Evolutionary conservation across 768 basidiomycete genomes (phyloP), one percentile per base, ranked within the genome.

Genomic region (Macrolepiota albuminosa): DNA sequence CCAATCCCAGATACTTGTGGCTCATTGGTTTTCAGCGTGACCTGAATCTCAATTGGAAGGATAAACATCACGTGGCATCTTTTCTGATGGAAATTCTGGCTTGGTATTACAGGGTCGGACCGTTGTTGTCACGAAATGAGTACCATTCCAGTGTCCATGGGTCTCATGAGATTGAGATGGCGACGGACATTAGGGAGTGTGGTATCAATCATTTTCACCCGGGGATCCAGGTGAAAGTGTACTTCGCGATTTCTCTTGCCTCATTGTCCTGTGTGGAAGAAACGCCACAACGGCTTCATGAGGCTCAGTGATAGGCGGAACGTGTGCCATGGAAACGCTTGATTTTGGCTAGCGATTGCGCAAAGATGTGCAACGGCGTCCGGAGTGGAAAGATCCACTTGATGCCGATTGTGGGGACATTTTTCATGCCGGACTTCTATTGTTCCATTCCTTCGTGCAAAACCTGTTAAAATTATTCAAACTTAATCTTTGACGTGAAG

Each of bases 11-110:
- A 18, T 18, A n/a, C 40, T 16, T 21, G 46, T 55, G 58, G 55
- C 57, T 40, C 56, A 52, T 34, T 40, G 16, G 55, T 49, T 36
- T 56, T 29, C 11, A 54, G 21, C 52, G 18, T 39, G 10, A 37
- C 39, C 26, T 10, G 9, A 24, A 16, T 36, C 11, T 42, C 8
- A 11, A 11, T 6, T 50, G 13, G 40, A 37, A n/a, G 11, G 9
- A 34, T 26, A 36, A 24, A 57, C 26, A 47, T 48, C 54, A 54
- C 61, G 42, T 62, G 58, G 34, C 36, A 43, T 11, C 9, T 40
- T 61, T 61, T 64, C 64, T 64, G 64, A 64, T 64, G 53, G 58
- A 62, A 62, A 31, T 54, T 57, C 45, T 48, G 52, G 60, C 53
- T 40, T 31, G 48, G 46, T 14, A 50, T 37, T 31, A 46, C 29